phyloP scores from a whole-genome alignment of 2,329 filamentous ascomycete species.

The Drechslerella stenobrocha region DNA sequence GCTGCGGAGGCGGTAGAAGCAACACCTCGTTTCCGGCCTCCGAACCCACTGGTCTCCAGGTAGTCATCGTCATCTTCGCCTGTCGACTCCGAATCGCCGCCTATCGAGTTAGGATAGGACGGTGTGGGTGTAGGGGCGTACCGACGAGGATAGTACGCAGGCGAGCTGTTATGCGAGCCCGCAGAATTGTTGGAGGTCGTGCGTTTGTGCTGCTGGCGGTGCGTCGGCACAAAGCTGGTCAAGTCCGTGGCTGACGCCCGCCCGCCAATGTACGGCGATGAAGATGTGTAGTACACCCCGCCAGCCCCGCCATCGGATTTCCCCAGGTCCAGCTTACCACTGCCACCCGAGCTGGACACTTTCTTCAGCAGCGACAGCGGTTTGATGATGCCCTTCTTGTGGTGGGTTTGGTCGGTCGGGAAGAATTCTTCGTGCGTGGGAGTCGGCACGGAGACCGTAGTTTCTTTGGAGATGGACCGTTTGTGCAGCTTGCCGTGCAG shows the following conservation, averaged over 20 bases:
- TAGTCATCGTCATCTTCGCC: constrained; percentile 36
- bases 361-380: constrained; percentile 42
- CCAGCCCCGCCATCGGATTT: constrained; percentile 42
- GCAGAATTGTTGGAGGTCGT: constrained; percentile 39
- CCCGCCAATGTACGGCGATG: constrained; percentile 42
- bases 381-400: constrained; percentile 47
- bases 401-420: constrained; percentile 33
- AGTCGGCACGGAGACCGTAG: constrained; percentile 29
- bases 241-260: constrained; percentile 36
- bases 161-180: constrained; percentile 19
- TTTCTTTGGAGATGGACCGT: constrained; percentile 46
- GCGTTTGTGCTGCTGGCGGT: constrained; percentile 45
- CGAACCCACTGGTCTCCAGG: constrained; percentile 13
- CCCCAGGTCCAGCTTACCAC: constrained; percentile 39
- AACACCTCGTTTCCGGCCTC: constrained; percentile 9
- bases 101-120: constrained; percentile 43
- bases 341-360: constrained; percentile 28
- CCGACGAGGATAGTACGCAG: constrained; percentile 23
- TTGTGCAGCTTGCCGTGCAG: constrained; percentile 47
- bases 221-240: constrained; percentile 44
- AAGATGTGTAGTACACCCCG: constrained; percentile 36
- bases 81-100: constrained; percentile 20
- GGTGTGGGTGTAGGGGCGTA: constrained; percentile 45
- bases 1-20: no score
- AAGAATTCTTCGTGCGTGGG: constrained; percentile 40